Percentiles rank a stretch among this genome's conserved stretches.
Conservation (phyloP, 352 stramenopile species). For the Phytophthora uliginosa region DNA sequence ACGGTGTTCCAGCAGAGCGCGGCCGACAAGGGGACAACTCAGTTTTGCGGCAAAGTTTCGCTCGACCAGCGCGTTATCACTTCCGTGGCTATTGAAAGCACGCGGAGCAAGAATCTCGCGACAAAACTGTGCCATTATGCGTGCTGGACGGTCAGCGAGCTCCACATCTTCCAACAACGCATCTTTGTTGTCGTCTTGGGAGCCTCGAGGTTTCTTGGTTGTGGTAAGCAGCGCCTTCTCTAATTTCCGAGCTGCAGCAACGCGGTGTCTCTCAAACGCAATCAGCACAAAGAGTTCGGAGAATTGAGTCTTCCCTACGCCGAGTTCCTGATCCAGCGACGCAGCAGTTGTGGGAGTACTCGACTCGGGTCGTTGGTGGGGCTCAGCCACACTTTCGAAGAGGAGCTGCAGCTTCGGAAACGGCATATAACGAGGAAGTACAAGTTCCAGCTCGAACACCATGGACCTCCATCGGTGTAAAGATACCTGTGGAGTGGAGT, state of each 20-base stretch:
- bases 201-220: not conserved
- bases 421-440: constrained; percentile 34
- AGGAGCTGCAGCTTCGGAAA: constrained; percentile 29
- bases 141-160: constrained; percentile 24
- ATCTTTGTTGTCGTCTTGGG: constrained; percentile 5
- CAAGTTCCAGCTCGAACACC: constrained; percentile 41
- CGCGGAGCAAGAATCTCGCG: constrained; percentile 44
- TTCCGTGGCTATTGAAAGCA: constrained; percentile 20
- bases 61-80: constrained; percentile 29
- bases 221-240: constrained; percentile 13
- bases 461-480: constrained; percentile 48
- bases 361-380: not conserved
- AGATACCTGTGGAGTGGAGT: constrained; percentile 32
- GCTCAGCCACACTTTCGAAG: constrained; percentile 27
- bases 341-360: not conserved
- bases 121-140: constrained; percentile 56
- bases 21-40: constrained; percentile 49
- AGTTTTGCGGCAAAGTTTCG: constrained; percentile 56
- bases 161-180: constrained; percentile 1
- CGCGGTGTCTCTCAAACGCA: constrained; percentile 34
- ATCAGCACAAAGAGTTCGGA: constrained; percentile 42
- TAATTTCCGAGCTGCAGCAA: constrained; percentile 9
- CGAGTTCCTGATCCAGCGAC: constrained; percentile 33
- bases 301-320: constrained; percentile 33
- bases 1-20: constrained; percentile 63